phyloP scores from a whole-genome alignment of 768 basidiomycete genomes.

The Hemileccinum rubropunctum region DNA sequence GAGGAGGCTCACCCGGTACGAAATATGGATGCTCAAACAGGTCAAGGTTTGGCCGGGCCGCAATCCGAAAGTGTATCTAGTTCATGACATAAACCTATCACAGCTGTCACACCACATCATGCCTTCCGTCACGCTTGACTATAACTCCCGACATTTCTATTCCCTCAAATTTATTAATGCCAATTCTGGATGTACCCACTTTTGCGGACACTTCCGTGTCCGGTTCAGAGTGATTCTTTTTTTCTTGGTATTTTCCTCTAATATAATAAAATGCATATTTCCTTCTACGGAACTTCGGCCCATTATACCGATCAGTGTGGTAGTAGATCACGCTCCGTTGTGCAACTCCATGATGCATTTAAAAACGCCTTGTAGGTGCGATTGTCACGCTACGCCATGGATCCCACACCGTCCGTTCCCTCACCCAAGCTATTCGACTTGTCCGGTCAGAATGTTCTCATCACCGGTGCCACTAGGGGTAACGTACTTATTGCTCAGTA shows the following conservation, averaged over 20 bases:
- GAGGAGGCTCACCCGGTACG: constrained; percentile 30
- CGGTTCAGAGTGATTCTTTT: constrained; percentile 14
- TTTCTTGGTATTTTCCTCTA: constrained; percentile 7
- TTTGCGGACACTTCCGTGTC: constrained; percentile 10
- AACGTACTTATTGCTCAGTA: constrained; percentile 26
- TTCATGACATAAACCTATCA: constrained; percentile 27
- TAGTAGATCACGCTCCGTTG: constrained; percentile 19
- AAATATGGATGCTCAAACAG: constrained; percentile 24
- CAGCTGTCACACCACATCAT: constrained; percentile 16
- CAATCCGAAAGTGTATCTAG: constrained; percentile 23
- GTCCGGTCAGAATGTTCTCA: constrained; percentile 62
- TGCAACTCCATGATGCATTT: constrained; percentile 15
- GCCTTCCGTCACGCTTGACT: constrained; percentile 18
- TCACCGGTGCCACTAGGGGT: constrained; percentile 83
- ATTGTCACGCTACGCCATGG: constrained; percentile 37
- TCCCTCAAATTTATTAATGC: constrained; percentile 21
- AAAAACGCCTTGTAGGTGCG: constrained; percentile 15
- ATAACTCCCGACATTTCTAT: constrained; percentile 22
- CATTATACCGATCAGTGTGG: constrained; percentile 31
- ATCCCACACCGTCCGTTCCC: constrained; percentile 48
- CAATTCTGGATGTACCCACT: constrained; percentile 19
- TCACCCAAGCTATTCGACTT: constrained; percentile 66
- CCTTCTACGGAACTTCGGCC: constrained; percentile 25
- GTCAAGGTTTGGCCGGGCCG: constrained; percentile 33
- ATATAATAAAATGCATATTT: constrained; percentile 4